Conservation (phyloP, 371 early-diverging fungal species). For the Mucor lusitanicus region DNA sequence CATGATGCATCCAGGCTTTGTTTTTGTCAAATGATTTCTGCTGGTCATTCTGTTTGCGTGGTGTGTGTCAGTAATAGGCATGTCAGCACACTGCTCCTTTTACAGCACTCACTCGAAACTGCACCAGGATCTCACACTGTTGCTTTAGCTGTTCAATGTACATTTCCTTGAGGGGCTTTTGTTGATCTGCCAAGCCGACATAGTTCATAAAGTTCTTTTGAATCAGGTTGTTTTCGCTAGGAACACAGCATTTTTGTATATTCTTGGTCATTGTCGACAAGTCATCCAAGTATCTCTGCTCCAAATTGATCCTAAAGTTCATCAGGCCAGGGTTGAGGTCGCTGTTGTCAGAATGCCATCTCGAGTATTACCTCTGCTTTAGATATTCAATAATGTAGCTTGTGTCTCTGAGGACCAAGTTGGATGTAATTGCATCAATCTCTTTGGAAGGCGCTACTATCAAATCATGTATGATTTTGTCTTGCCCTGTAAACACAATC, state of each 20-base stretch:
- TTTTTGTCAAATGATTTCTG: constrained; percentile 19
- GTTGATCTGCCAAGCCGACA: constrained; percentile 14
- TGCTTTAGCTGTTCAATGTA: constrained; percentile 11
- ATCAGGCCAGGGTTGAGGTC: background rate
- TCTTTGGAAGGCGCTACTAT: constrained; percentile 23
- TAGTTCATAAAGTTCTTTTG: constrained; percentile 18
- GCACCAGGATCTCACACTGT: constrained; percentile 11
- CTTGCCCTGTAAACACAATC: constrained; percentile 19
- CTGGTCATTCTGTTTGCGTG: constrained; percentile 19
- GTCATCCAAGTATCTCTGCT: constrained; percentile 15
- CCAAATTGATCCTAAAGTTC: constrained; percentile 19
- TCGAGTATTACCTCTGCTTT: constrained; percentile 20
- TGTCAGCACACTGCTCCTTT: background rate
- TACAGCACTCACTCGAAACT: constrained; percentile 17
- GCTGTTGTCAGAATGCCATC: background rate
- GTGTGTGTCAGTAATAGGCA: background rate
- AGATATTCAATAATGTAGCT: constrained; percentile 25
- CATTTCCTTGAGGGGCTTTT: constrained; percentile 2
- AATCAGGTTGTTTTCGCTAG: constrained; percentile 9
- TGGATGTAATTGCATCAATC: constrained; percentile 13
- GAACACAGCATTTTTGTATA: background rate
- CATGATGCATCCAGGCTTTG: constrained; percentile 20
- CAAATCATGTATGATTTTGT: constrained; percentile 15
- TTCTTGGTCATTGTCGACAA: constrained; percentile 7
- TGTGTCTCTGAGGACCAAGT: constrained; percentile 21